Evolutionary conservation across 1,139 yeast genomes (phyloP), one percentile per base, ranked within the genome.

Genomic region (Zygosaccharomyces sapae): DNA sequence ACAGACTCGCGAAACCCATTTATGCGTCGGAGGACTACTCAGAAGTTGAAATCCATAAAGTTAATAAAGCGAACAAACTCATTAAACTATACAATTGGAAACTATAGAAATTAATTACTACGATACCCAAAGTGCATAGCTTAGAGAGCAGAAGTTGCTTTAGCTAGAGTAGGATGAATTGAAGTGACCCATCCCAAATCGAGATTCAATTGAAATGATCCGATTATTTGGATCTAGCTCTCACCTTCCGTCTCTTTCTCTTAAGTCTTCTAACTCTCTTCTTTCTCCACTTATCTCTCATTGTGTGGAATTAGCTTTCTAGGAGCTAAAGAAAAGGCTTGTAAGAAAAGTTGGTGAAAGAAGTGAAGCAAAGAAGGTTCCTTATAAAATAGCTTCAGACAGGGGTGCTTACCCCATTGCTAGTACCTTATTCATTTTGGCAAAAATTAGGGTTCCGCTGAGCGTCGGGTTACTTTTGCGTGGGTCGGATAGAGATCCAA

Each of bases 161-260:
- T 9, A 13, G 31, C 41, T 38, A 38, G 34, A 10, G 31, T 18
- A 24, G 29, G 24, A 19, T 7, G 7, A 31, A 31, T 12, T 18
- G 8, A 5, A 9, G 19, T 31, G 8, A 12, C 8, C 8, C 19
- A 31, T 12, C 34, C 18, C 7, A 4, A 38, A 29, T n/a, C 35
- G 25, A 22, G 22, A 20, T 18, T 33, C 41, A 43, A 39, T 37
- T 33, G 44, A 51, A 51, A 55, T 61, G 69, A 77, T 74, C 79
- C 83, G 86, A 79, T 83, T 83, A 85, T 83, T 85, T 85, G 80
- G 92, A 84, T 87, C 97, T 87, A 77, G 97, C 97, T 86, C 97
- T 86, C 70, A 89, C 96, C 95, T 88, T 88, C 95, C 97, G 95
- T 85, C 97, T 86, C 95, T 89, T 89, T 84, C 96, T 86, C 86